Conservation (phyloP, 1,284 basidiomycete genomes). For the Rhizoctonia solani region DNA sequence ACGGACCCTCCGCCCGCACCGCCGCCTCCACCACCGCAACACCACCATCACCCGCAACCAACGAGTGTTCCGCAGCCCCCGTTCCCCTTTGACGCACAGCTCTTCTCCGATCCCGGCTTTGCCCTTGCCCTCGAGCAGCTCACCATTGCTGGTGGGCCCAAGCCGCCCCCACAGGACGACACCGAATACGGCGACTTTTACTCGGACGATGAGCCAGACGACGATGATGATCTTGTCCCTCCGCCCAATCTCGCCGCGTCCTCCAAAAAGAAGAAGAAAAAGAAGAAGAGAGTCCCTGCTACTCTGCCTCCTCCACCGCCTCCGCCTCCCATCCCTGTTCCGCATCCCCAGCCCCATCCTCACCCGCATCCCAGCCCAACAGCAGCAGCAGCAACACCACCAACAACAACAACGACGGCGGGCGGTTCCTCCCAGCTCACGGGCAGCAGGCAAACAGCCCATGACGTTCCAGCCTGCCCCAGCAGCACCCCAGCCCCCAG, state of each 20-base stretch:
- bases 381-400: too few relatives aligned
- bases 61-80: conserved; percentile 68
- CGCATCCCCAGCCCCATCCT: conserved; percentile 41
- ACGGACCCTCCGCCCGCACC: conserved; percentile 46
- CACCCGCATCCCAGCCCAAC: too few relatives aligned
- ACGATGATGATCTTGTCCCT: conserved; percentile 49
- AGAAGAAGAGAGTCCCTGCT: conserved; percentile 44
- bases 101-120: conserved; percentile 61
- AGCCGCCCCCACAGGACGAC: conserved; percentile 41
- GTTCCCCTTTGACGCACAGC: conserved; percentile 58
- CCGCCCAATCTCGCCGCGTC: neutral
- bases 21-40: conserved; percentile 60
- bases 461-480: conserved; percentile 57
- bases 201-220: conserved; percentile 54
- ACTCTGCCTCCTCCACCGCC: conserved; percentile 40
- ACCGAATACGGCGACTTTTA: conserved; percentile 52
- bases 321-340: conserved; percentile 46
- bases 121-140: conserved; percentile 57
- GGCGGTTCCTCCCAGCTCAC: conserved; percentile 57
- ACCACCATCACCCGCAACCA: too few relatives aligned
- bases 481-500: conserved; percentile 47
- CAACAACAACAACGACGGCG: too few relatives aligned
- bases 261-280: conserved; percentile 45
- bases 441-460: conserved; percentile 77
- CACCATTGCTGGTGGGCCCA: conserved; percentile 50